Evolutionary conservation across 805 yeast genomes (phyloP), one percentile per base, ranked within the genome.

Genomic region (Millerago galiae): DNA sequence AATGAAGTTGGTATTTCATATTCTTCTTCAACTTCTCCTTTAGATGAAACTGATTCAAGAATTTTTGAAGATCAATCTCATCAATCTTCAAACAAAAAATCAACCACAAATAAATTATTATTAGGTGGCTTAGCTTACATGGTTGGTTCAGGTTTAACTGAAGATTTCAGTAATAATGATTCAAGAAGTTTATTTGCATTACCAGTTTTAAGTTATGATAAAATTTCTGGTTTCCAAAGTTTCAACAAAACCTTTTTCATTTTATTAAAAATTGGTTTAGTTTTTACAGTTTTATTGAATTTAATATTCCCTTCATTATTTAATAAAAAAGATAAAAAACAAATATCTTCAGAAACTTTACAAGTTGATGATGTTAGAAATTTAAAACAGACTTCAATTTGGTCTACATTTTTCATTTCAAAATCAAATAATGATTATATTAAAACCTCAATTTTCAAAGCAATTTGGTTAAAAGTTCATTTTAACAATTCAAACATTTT

Each of bases 51-150:
- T 35, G 33, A 31, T 26, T 44, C 40, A 28, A 47, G 52, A 24
- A 46, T 46, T 18, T 30, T 42, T 32, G 33, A 35, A 24, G 36
- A 38, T 30, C 38, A 38, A 26, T n/a, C 35, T 5, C 17, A 13
- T 5, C 12, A 26, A n/a, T n/a, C n/a, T 26, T 8, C 17, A 13
- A 12, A n/a, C 17, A 11, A 18, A 16, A 15, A 15, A n/a, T 46
- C 49, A 3, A 49, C 65, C n/a, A 54, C 70, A 10, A 73, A 71
- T 47, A 79, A 77, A 56, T 53, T 75, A 24, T 56, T 81, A 35
- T 54, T 81, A 47, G 87, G 86, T 13, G 82, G 85, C 16, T 66
- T 80, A 67, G 81, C 83, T 18, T 68, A 79, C 40, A 69, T 81
- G 53, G 70, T 79, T 63, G 86, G 86, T 24, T 71, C 82, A 3